Evolutionary conservation across 768 basidiomycete genomes (phyloP).

Genomic region (Hebeloma cylindrosporum): DNA sequence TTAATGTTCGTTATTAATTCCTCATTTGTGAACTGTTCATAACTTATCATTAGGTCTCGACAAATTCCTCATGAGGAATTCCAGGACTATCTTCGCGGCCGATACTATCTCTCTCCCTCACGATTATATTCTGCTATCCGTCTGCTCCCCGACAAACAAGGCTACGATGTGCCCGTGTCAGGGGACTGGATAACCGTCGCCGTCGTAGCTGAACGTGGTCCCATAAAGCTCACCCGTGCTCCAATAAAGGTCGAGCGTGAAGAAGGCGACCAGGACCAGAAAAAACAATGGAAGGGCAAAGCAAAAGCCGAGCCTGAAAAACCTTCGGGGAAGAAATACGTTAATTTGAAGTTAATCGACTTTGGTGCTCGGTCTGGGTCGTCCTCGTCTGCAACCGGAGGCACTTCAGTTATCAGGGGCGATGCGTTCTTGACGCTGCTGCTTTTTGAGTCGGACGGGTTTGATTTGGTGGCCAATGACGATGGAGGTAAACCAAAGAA

Average conservation of each 20-base stretch:
- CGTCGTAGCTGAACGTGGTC: slow-evolving; percentile 89
- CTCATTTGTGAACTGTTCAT: slow-evolving; percentile 2
- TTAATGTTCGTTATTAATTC: slow-evolving; percentile 59
- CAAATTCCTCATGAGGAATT: slow-evolving; percentile 71
- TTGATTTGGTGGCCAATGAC: slow-evolving; percentile 53
- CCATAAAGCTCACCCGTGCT: slow-evolving; percentile 68
- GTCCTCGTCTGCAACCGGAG: slow-evolving; percentile 53
- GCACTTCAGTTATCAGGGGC: slow-evolving; percentile 63
- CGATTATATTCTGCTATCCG: slow-evolving; percentile 84
- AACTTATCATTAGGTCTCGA: slow-evolving; percentile 57
- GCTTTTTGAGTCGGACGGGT: slow-evolving; percentile 84
- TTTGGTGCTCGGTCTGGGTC: slow-evolving; percentile 65
- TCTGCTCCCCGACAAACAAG: slow-evolving; percentile 72
- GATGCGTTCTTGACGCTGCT: slow-evolving; percentile 83
- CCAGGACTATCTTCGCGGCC: slow-evolving; percentile 75
- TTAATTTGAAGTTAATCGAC: slow-evolving; percentile 83
- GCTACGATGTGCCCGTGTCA: slow-evolving; percentile 87
- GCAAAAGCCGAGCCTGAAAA: slow-evolving; percentile 38
- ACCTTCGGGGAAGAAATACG: slow-evolving; percentile 72
- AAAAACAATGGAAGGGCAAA: slow-evolving; percentile 36
- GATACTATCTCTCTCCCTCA: slow-evolving; percentile 89
- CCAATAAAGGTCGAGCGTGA: slow-evolving; percentile 57
- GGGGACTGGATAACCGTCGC: slow-evolving; percentile 97
- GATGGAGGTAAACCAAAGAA: slow-evolving; percentile 55
- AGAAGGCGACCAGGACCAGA: slow-evolving; percentile 37